These are phyloP conservation scores for Chlorella sp. DNA, from an alignment of 139 green algal species.

Conservation along the genomic window DNA sequence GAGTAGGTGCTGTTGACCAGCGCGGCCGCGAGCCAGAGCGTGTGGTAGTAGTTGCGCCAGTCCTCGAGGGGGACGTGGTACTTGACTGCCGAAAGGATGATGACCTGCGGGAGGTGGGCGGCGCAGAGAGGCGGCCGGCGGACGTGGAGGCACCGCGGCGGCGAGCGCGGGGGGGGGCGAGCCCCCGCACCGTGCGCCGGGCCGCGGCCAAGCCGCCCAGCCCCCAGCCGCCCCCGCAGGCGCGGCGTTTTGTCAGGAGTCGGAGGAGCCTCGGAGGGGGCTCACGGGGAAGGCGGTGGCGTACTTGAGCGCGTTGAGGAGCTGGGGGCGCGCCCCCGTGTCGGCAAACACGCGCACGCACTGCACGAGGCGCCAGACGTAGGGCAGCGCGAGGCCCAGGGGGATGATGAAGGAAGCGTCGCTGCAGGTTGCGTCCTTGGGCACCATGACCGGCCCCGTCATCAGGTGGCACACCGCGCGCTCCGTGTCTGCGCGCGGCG, in stretches of 20 bases:
- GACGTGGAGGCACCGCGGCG: too few relatives aligned
- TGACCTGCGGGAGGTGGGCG: conserved; percentile 44
- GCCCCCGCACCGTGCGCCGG: background rate
- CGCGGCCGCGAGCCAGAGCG: conserved; percentile 76
- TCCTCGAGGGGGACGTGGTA: conserved; percentile 59
- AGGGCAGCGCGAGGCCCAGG: conserved; percentile 76
- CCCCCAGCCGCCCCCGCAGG: too few relatives aligned
- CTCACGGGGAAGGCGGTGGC: conserved; percentile 85
- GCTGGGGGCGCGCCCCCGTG: conserved; percentile 56
- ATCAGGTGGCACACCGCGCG: conserved; percentile 64
- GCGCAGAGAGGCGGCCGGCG: too few relatives aligned
- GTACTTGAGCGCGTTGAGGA: conserved; percentile 96
- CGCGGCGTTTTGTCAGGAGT: too few relatives aligned
- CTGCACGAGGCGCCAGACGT: conserved; percentile 85
- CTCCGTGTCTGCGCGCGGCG: too few relatives aligned
- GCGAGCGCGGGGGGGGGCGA: too few relatives aligned
- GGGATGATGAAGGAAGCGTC: conserved; percentile 61
- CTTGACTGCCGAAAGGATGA: conserved; percentile 80
- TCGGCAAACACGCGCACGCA: conserved; percentile 83
- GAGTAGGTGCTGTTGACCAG: conserved; percentile 88
- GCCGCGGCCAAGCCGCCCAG: background rate
- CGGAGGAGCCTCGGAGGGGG: too few relatives aligned
- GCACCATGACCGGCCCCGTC: conserved; percentile 52
- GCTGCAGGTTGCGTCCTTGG: conserved; percentile 34
- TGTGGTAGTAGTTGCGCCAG: conserved; percentile 50